Evolutionary conservation across 495 filamentous ascomycete genomes (phyloP).

Genomic region (Chaetomidium leptoderma): DNA sequence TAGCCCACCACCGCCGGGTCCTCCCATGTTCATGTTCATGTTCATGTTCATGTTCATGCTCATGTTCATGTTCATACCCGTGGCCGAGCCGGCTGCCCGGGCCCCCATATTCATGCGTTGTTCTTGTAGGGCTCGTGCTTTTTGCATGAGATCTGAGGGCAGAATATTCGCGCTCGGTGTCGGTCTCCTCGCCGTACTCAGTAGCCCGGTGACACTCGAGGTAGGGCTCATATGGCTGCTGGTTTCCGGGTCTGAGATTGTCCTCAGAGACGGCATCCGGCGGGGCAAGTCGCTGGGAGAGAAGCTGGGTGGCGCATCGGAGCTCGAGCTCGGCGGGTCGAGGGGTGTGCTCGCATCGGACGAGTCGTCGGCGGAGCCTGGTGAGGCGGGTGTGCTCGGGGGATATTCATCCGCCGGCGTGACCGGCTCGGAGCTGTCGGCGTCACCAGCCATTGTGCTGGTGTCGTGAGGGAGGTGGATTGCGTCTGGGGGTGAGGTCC

Average conservation of each 20-base stretch:
- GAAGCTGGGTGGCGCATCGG: constrained; percentile 25
- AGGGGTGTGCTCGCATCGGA: constrained; percentile 47
- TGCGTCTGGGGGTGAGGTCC: background rate
- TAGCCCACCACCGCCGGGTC: background rate
- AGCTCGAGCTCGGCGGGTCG: constrained; percentile 38
- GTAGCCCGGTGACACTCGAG: constrained; percentile 73
- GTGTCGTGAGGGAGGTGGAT: background rate
- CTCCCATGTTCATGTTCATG: constrained; percentile 15
- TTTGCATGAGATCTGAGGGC: constrained; percentile 76
- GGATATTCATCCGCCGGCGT: constrained; percentile 38
- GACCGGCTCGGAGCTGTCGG: constrained; percentile 31
- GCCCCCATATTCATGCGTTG: constrained; percentile 32
- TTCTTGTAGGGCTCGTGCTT: constrained; percentile 58
- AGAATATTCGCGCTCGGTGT: constrained; percentile 49
- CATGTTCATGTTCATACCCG: constrained; percentile 8
- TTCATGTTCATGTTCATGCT: constrained; percentile 14
- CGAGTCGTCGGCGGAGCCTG: constrained; percentile 38
- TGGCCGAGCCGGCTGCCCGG: constrained; percentile 4
- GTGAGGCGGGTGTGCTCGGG: constrained; percentile 39
- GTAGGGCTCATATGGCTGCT: constrained; percentile 59
- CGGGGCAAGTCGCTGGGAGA: constrained; percentile 31
- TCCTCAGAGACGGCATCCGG: constrained; percentile 52
- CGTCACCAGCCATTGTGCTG: constrained; percentile 33
- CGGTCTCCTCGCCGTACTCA: constrained; percentile 56
- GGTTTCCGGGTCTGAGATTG: constrained; percentile 52